Evolutionary conservation across 768 basidiomycete genomes (phyloP), one percentile per base, ranked within the genome.

Genomic region (Pholiota molesta): DNA sequence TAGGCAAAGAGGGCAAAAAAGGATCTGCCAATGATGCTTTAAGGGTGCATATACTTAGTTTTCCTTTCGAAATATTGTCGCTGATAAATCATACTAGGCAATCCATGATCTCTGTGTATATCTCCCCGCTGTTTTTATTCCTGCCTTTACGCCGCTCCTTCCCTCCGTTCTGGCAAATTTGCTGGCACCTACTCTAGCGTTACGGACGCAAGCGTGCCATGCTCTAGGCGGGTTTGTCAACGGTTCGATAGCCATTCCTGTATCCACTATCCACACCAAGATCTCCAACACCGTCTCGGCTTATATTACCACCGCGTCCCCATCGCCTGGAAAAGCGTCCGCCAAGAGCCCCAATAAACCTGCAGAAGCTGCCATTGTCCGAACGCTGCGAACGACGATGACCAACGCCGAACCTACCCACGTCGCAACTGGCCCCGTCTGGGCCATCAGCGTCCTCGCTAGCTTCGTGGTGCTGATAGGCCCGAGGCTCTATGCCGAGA

Each of bases 1-100:
- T 94, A 14, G 93, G 93, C 5, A 92, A 91, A 71, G 93, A 95
- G 72, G 93, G 93, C 10, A 94, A 94, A 78, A 94, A 92, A 68
- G 93, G 93, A 0, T 86, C 92, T 4, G 83, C 81, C 1, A 89
- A 83, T 35, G 92, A 95, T 72, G 91, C 90, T 21, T 79, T 93
- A 51, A 91, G 88, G 83, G 92, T 89, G 70, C 66, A 74, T 71
- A 58, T 55, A 59, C 53, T 45, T 44, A 39, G 35, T 26, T 63
- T 57, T 63, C 52, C 59, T 44, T 28, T 47, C 59, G 16, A 47
- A 29, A 49, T 56, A 52, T 31, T 23, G 3, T 14, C 39, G 59
- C 53, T 68, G 47, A 60, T 23, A 33, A 23, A 11, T 13, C n/a
- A 49, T 47, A 40, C 11, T 58, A 92, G 91, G 91, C 91, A 4